Evolutionary conservation across 257 asterid genomes (phyloP), one percentile per base, ranked within the genome.

Genomic region (Plantago ovata): DNA sequence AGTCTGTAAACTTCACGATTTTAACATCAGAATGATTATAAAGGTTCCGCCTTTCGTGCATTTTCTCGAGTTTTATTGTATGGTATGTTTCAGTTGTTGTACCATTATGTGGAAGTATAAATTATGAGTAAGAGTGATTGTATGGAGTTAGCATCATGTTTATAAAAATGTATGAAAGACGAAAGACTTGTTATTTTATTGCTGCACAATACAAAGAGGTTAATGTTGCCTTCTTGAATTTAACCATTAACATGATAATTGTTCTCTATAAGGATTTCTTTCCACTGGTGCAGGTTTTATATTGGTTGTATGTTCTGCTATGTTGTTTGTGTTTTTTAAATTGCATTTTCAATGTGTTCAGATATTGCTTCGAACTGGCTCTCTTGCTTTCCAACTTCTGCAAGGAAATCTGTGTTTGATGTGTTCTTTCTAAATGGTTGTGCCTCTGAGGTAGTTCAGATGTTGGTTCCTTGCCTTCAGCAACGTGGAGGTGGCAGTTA

Each of bases 321-420:
- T 60, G 19, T 20, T 18, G 38, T 48, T 43, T 72, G 41, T 51
- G 15, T 59, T 61, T 59, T 59, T 55, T 61, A 58, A 69, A 61
- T 38, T 68, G n/a, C 55, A 56, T 21, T 57, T 22, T 72, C 36
- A 60, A 69, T 51, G 50, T 59, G 36, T 70, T 67, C 56, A 92
- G 96, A 85, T 82, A 80, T 92, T 75, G 82, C 95, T 71, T 74
- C 80, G 60, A 72, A 75, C 75, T 88, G 98, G 96, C 84, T 92
- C 28, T 71, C 95, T 53, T 88, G 94, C 69, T 79, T 93, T 77
- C 94, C 98, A 16, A 83, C 84, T 60, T 82, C 95, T 57, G 89
- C 86, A 2, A 84, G 89, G 74, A 82, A 86, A 71, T 79, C 63
- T 54, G 79, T 79, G 42, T 93, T 82, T 72, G 95, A 93, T 77